Percentiles rank a stretch among this genome's conserved stretches.
These are phyloP conservation scores for Agaricales sp. DNA, from an alignment of 1,284 basidiomycete species.

Conservation along the genomic window DNA sequence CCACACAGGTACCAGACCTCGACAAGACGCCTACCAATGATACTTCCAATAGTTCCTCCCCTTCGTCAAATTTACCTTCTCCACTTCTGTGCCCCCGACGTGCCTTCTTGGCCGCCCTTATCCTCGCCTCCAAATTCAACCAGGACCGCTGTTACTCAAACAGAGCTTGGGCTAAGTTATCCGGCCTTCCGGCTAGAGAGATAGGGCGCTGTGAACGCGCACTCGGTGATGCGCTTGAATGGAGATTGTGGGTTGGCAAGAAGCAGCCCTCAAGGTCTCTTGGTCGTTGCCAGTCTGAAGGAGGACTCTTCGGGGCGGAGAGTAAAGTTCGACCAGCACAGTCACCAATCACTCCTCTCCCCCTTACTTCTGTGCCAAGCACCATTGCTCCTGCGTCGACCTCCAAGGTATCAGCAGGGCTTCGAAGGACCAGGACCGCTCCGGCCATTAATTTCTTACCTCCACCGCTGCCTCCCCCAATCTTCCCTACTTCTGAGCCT, in stretches of 20 bases:
- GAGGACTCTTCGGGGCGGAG: neutral
- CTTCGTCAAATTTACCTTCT: constrained; percentile 42
- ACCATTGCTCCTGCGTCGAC: neutral
- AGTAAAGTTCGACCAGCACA: no score
- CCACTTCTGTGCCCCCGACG: constrained; percentile 81
- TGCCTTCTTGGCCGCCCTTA: constrained; percentile 80
- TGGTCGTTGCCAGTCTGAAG: neutral
- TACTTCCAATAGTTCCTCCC: no score
- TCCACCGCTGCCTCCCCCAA: neutral
- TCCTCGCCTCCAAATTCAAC: constrained; percentile 85
- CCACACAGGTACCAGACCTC: no score
- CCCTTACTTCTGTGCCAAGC: neutral
- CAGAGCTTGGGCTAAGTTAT: constrained; percentile 83
- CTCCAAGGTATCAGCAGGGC: neutral
- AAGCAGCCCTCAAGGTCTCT: constrained; percentile 10
- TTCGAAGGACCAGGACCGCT: neutral
- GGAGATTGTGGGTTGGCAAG: constrained; percentile 81
- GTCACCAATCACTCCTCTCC: neutral
- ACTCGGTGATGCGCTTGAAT: constrained; percentile 68
- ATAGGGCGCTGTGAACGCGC: constrained; percentile 75
- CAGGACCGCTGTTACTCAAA: constrained; percentile 93
- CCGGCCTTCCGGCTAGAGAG: constrained; percentile 67
- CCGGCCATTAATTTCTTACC: neutral
- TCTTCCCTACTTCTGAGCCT: neutral
- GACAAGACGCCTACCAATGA: no score